phyloP scores from a whole-genome alignment of 208 protist species.

The Lotmaria passim region DNA sequence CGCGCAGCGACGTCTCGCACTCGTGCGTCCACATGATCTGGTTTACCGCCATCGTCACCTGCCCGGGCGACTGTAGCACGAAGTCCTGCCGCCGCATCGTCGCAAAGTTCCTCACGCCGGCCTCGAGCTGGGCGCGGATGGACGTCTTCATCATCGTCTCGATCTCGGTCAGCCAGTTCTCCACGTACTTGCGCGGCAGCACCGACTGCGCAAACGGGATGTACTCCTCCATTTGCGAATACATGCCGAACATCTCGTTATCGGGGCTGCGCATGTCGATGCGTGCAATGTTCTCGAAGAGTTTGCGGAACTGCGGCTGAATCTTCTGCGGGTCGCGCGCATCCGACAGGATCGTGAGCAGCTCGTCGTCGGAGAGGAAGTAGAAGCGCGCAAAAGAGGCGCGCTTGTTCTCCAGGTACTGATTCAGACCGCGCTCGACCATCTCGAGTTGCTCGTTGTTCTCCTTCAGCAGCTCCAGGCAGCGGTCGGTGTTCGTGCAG shows the following conservation, averaged over 20 bases:
- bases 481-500: conserved; percentile 81
- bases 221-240: conserved; percentile 95
- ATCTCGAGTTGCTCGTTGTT: conserved; percentile 95
- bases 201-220: conserved; percentile 94
- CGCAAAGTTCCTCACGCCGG: conserved; percentile 79
- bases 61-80: conserved; percentile 84
- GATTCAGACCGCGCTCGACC: conserved; percentile 96
- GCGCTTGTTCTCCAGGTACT: conserved; percentile 97
- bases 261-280: conserved; percentile 91
- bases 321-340: conserved; percentile 95
- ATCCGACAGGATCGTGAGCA: conserved; percentile 95
- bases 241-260: conserved; percentile 96
- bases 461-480: conserved; percentile 90
- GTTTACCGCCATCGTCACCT: conserved; percentile 92
- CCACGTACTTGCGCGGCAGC: conserved; percentile 95
- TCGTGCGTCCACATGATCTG: conserved; percentile 96
- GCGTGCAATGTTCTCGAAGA: conserved; percentile 95
- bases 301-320: conserved; percentile 96
- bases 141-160: conserved; percentile 95
- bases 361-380: conserved; percentile 93
- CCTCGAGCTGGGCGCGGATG: conserved; percentile 87
- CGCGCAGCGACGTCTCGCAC: conserved; percentile 79
- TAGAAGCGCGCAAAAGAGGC: conserved; percentile 94
- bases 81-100: conserved; percentile 78
- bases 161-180: conserved; percentile 97